Percentiles rank a stretch among this genome's conserved stretches.
Conservation (phyloP, 1,284 basidiomycete species). For the Ceratobasidium theobromae region DNA sequence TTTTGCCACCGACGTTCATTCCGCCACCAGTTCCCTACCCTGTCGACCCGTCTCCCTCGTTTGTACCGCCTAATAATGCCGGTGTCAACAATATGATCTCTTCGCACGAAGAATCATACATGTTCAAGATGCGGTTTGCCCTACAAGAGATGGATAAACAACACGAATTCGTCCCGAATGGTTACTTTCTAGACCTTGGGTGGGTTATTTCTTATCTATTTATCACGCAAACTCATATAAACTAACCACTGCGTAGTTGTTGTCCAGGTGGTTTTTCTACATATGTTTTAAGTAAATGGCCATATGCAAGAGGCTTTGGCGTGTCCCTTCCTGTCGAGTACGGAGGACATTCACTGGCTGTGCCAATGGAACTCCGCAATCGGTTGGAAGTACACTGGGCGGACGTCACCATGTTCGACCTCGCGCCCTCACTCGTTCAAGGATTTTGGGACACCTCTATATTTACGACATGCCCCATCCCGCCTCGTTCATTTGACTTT, state of each 20-base stretch:
- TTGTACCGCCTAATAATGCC: background rate
- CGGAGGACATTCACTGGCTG: constrained; percentile 29
- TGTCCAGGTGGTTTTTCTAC: constrained; percentile 32
- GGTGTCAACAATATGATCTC: constrained; percentile 16
- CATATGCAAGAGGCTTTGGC: constrained; percentile 15
- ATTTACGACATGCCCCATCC: constrained; percentile 26
- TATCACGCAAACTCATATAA: background rate
- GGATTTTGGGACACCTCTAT: constrained; percentile 24
- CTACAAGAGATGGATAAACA: constrained; percentile 22
- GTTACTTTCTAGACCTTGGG: constrained; percentile 22
- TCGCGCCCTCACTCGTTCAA: constrained; percentile 3
- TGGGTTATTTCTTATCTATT: background rate
- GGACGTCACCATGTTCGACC: constrained; percentile 31
- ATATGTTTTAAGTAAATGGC: constrained; percentile 27
- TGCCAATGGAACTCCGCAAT: constrained; percentile 7
- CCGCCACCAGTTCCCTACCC: background rate
- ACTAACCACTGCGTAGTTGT: background rate
- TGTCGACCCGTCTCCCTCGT: background rate
- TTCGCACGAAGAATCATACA: constrained; percentile 19
- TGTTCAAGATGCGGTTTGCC: constrained; percentile 23
- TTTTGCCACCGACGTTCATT: background rate
- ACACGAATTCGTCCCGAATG: constrained; percentile 18
- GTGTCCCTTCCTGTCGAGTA: constrained; percentile 30
- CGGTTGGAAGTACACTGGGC: constrained; percentile 26
- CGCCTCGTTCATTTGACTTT: constrained; percentile 39